These are phyloP conservation scores for Penicillium salamii DNA, from an alignment of 495 filamentous ascomycete genomes.

Conservation along the genomic window DNA sequence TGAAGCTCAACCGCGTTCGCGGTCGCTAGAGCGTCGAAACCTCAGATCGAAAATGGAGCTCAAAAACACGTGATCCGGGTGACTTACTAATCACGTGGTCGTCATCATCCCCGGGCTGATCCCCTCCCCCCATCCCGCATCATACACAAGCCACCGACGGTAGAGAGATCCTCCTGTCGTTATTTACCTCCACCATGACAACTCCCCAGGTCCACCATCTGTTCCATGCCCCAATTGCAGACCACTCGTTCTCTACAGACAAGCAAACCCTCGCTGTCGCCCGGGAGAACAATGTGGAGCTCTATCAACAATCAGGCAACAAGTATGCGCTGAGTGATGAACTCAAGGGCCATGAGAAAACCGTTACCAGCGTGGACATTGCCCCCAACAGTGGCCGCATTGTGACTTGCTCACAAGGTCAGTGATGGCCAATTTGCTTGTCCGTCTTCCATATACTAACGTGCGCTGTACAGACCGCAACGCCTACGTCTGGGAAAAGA, in stretches of 20 bases:
- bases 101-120: constrained; percentile 23
- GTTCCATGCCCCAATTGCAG: constrained; percentile 92
- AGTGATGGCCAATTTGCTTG: constrained; percentile 1
- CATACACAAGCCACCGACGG: constrained; percentile 58
- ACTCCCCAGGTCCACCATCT: constrained; percentile 91
- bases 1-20: constrained; percentile 10
- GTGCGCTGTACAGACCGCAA: constrained; percentile 72
- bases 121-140: constrained; percentile 7
- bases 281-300: constrained; percentile 85
- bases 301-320: constrained; percentile 71
- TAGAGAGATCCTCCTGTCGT: constrained; percentile 99
- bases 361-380: constrained; percentile 93
- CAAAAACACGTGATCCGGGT: constrained; percentile 27
- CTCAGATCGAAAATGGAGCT: constrained; percentile 8
- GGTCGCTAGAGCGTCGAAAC: constrained; percentile 9
- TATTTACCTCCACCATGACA: constrained; percentile 57
- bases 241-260: constrained; percentile 97
- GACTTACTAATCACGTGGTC: constrained; percentile 18
- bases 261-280: constrained; percentile 85
- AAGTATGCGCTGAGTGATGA: constrained; percentile 86
- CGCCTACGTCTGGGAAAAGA: constrained; percentile 95
- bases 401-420: constrained; percentile 95
- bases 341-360: constrained; percentile 94
- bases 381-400: constrained; percentile 86
- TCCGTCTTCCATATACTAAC: constrained; percentile 1